Conservation (phyloP, 2,329 filamentous ascomycete genomes). For the Cordyceps militaris region DNA sequence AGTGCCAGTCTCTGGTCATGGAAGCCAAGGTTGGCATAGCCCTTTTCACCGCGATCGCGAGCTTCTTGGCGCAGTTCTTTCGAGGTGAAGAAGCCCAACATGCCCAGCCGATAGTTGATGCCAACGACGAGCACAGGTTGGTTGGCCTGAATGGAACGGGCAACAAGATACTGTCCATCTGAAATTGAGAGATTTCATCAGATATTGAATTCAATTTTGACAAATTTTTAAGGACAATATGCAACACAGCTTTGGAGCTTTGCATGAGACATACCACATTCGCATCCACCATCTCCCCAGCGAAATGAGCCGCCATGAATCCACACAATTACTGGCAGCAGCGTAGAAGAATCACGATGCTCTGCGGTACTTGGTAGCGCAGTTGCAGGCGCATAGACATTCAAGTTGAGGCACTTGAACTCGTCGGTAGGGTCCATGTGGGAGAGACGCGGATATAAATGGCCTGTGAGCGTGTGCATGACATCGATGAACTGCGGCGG, state of each 20-base stretch:
- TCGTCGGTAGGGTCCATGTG: neutral
- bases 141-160: neutral
- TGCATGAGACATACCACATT: neutral
- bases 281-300: neutral
- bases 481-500: neutral
- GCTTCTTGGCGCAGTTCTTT: neutral
- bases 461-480: neutral
- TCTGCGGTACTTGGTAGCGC: neutral
- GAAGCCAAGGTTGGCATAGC: neutral
- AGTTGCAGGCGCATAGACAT: neutral
- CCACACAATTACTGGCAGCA: neutral
- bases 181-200: neutral
- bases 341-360: neutral
- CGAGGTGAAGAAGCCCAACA: neutral
- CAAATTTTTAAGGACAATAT: too few relatives aligned
- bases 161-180: neutral
- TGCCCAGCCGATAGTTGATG: neutral
- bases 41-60: neutral
- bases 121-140: neutral
- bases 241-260: neutral
- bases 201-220: neutral
- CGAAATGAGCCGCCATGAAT: neutral
- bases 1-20: neutral
- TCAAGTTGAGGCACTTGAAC: neutral
- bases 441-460: neutral